Base-by-base conservation (phyloP, 768 basidiomycete species). In the Leccinum obscurum region DNA sequence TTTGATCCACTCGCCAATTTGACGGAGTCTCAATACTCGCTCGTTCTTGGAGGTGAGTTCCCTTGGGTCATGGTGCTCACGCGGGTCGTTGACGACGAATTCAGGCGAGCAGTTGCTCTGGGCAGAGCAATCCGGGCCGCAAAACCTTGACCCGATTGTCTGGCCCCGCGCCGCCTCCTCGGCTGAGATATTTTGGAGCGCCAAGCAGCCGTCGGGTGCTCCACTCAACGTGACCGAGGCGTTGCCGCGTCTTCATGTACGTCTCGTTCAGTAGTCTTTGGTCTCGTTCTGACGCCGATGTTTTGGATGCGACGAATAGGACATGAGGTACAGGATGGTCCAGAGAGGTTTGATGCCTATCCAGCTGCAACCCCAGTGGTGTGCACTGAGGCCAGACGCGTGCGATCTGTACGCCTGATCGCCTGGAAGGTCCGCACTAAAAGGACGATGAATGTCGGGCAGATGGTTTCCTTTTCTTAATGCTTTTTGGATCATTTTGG, bases 131-230 rank as follows among this genome's bases (percentile, higher is more conserved):
- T 75, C 78, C 1, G 76, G 75, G 11, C 75, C 80, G 35, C 65
- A 70, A 35, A 82, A 77, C 55, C 61, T 83, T 15, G 82, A 83
- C 37, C 30, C 73, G 15, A 77, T 77, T 49, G 68, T 78, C 0
- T 85, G 83, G 83, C 83, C 80, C 0, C 74, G 80, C 17, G 77
- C 77, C 1, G 79, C 78, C 0, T 73, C 80, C 1, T 76, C 79
- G 0, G 82, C 80, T 1, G 84, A 85, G 67, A 67, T 85, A 50
- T 84, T 83, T 69, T 85, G 84, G 84, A 81, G 78, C 1, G 82
- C 77, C 2, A 57, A 70, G 4, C 70, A 69, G 13, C 77, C 78
- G 0, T 63, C 70, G 6, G 81, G 78, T 1, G 59, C 62, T 0
- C 64, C 77, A 9, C 71, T 74, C 44, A 69, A 75, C 50, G 69